Evolutionary conservation across 202 grass and related monocot genomes (phyloP).

Genomic region (Hordeum pubiflorum): DNA sequence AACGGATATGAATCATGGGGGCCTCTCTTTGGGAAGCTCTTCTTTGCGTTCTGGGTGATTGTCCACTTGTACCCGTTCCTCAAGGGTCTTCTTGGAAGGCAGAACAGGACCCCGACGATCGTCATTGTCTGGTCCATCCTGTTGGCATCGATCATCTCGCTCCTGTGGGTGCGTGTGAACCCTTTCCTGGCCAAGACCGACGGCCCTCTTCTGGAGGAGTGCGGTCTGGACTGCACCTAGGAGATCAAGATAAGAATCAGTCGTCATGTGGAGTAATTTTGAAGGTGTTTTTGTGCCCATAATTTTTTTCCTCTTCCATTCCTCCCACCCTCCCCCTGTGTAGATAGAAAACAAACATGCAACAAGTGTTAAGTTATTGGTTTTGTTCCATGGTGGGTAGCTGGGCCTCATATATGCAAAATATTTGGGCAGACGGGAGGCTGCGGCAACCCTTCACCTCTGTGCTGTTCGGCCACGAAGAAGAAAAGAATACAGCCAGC

Average conservation of each 20-base stretch:
- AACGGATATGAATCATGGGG: constrained; percentile 90
- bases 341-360: constrained; percentile 40
- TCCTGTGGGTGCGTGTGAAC: constrained; percentile 72
- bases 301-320: constrained; percentile 22
- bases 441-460: background rate
- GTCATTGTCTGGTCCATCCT: constrained; percentile 93
- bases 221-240: constrained; percentile 80
- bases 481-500: constrained; percentile 6
- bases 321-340: background rate
- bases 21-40: constrained; percentile 77
- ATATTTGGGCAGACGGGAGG: constrained; percentile 35
- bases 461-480: constrained; percentile 44
- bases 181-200: constrained; percentile 72
- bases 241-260: background rate
- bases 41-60: constrained; percentile 93
- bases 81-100: constrained; percentile 80
- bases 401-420: constrained; percentile 38
- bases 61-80: constrained; percentile 85
- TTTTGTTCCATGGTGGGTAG: constrained; percentile 24
- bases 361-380: constrained; percentile 4
- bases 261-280: constrained; percentile 20
- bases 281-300: constrained; percentile 17
- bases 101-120: constrained; percentile 89
- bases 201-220: constrained; percentile 71
- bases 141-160: constrained; percentile 76